Evolutionary conservation across 2,329 filamentous ascomycete genomes (phyloP), one percentile per base, ranked within the genome.

Genomic region (Cordyceps tenuipes): DNA sequence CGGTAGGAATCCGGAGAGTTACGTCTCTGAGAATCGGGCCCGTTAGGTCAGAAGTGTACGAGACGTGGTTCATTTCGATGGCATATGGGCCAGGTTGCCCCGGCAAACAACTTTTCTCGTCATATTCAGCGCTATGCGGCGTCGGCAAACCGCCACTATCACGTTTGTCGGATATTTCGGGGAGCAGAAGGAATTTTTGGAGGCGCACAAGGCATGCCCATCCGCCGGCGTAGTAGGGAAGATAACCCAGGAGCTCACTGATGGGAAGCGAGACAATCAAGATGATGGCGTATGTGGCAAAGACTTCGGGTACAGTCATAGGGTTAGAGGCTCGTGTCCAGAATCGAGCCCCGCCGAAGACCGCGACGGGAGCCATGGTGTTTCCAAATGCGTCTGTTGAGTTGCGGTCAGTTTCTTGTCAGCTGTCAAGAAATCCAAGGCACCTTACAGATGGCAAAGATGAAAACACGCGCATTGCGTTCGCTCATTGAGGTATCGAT

Each of bases 1-100:
- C 68, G 12, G 62, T 63, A 10, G 58, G 44, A 13, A 60, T 48
- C 2, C 50, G 39, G 10, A 59, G 21, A 10, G 29, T 54, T 19
- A 59, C 49, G 23, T 59, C 50, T 53, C 29, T n/a, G 6, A 59
- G 41, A 26, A 59, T 48, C 1, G 41, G 57, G 1, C 49, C 50
- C 3, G 57, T 26, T 8, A 47, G 15, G 17, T 60, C 58, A 34
- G 48, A 51, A 10, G 48, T 54, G 17, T 48, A 26, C 3, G 57
- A 53, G 23, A 59, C 49, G 15, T 59, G 26, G 12, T 46, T 21
- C 41, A 59, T 29, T 6, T 34, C 26, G 21, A 53, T 10, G 9
- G 50, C 57, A 19, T 47, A 53, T 29, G 1, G 31, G 10, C 34
- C 9, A 9, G 34, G 10, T 9, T 41, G 46, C 21, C 17, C 9